Conservation (phyloP, 2,329 filamentous ascomycete species). For the Aspergillus hortae region DNA sequence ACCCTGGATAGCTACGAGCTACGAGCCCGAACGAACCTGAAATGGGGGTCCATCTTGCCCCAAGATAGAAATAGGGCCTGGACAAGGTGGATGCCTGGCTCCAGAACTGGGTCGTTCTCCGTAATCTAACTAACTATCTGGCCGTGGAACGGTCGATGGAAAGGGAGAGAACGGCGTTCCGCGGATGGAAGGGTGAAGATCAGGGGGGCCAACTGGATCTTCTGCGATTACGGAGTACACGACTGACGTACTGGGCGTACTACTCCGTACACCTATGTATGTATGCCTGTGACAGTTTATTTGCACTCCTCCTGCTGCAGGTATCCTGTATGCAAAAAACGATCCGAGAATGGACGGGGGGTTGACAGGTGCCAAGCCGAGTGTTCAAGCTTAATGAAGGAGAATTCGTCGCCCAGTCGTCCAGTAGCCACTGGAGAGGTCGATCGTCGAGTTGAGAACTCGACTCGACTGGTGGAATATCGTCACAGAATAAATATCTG, state of each 20-base stretch:
- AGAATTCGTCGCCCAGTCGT: not conserved
- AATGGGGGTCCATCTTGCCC: slow-evolving; percentile 1
- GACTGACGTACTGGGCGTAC: slow-evolving; percentile 1
- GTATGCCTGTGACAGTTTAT: not conserved
- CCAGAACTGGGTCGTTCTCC: slow-evolving; percentile 2
- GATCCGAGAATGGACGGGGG: not conserved
- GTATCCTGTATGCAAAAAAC: not conserved
- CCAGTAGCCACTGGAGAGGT: not conserved
- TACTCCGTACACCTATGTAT: too few species aligned
- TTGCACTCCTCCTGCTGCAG: not conserved
- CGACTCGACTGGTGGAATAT: slow-evolving; percentile 2
- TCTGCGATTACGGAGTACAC: not conserved
- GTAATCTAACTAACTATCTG: not conserved
- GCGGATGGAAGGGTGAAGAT: slow-evolving; percentile 2
- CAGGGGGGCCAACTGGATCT: slow-evolving; percentile 1
- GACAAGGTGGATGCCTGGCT: not conserved
- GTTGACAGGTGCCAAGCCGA: slow-evolving; percentile 13
- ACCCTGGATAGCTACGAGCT: too few species aligned
- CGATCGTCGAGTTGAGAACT: not conserved
- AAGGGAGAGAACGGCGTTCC: not conserved
- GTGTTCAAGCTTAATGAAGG: slow-evolving; percentile 14
- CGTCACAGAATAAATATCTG: not conserved
- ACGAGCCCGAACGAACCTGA: not conserved
- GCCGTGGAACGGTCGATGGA: not conserved
- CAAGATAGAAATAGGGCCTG: slow-evolving; percentile 1